Percentiles rank a stretch among this genome's conserved stretches.
Evolutionary conservation across 73 alveolate species (phyloP).

Genomic region (Symbiodinium pilosum): DNA sequence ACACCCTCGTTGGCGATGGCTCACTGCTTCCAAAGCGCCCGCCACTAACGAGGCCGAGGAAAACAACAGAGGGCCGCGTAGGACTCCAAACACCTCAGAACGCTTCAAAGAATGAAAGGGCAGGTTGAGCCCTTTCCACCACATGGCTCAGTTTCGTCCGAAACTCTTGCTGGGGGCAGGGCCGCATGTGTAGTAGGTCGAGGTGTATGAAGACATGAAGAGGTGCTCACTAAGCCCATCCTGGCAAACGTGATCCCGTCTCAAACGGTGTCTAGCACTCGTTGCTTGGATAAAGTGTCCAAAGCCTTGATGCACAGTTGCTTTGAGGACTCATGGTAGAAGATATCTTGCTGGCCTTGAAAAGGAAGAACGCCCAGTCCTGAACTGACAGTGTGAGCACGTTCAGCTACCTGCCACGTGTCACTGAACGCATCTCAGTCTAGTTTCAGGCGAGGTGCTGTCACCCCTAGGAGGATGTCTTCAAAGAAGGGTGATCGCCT

Average conservation of each 20-base stretch:
- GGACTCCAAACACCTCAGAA: slow-evolving; percentile 81
- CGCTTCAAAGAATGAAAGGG: too few relatives aligned
- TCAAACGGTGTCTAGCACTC: too few relatives aligned
- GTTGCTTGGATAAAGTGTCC: neutral
- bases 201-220: slow-evolving; percentile 74
- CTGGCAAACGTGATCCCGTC: neutral
- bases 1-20: neutral
- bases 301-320: neutral
- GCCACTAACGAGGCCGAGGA: slow-evolving; percentile 84
- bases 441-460: neutral
- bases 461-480: slow-evolving; percentile 64
- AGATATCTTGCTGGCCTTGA: slow-evolving; percentile 27
- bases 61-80: slow-evolving; percentile 82
- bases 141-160: neutral
- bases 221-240: slow-evolving; percentile 92
- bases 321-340: too few relatives aligned
- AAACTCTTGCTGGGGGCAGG: neutral
- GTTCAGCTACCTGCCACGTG: neutral
- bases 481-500: slow-evolving; percentile 94
- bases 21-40: neutral
- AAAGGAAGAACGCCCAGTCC: slow-evolving; percentile 92
- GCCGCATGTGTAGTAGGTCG: slow-evolving; percentile 74
- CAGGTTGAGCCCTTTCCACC: neutral
- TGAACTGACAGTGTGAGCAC: neutral
- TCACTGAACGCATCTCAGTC: neutral